Conservation (phyloP, 176 grass and related monocot species). For the Neostapfia colusana region DNA sequence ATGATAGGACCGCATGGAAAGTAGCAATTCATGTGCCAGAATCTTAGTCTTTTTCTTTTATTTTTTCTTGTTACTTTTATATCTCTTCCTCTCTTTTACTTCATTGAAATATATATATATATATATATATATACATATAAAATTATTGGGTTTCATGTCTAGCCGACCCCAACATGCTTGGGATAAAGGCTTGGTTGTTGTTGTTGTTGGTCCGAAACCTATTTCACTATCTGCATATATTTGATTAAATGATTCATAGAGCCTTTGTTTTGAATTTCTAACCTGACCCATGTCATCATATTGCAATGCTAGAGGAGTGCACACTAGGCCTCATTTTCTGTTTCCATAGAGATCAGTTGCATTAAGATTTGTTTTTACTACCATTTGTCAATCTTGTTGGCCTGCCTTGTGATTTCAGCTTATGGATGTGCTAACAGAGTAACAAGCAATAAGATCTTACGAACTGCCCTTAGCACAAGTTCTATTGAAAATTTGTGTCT, state of each 20-base stretch:
- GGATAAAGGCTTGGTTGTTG: no score
- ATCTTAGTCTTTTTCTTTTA: no score
- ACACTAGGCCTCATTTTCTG: conserved; percentile 18
- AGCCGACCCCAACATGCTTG: no score
- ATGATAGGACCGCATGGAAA: no score
- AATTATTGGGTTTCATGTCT: no score
- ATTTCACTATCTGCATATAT: conserved; percentile 13
- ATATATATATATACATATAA: no score
- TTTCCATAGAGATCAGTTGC: neutral
- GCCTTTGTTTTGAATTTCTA: conserved; percentile 18
- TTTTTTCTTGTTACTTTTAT: no score
- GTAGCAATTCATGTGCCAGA: no score
- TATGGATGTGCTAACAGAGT: conserved; percentile 3
- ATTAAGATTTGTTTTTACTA: conserved; percentile 3
- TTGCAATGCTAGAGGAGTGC: neutral
- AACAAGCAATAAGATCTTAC: neutral
- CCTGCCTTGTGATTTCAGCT: neutral
- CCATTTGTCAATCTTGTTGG: neutral
- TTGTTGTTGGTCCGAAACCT: neutral
- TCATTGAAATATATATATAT: no score
- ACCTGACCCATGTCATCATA: neutral
- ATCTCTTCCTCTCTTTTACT: no score
- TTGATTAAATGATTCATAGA: conserved; percentile 2
- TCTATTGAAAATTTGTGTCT: neutral
- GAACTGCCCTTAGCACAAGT: neutral